A percentile compares a stretch with the other conserved stretches of the same genome.
Evolutionary conservation across 1,284 basidiomycete genomes (phyloP).

Genomic region (Schizophyllum amplum): DNA sequence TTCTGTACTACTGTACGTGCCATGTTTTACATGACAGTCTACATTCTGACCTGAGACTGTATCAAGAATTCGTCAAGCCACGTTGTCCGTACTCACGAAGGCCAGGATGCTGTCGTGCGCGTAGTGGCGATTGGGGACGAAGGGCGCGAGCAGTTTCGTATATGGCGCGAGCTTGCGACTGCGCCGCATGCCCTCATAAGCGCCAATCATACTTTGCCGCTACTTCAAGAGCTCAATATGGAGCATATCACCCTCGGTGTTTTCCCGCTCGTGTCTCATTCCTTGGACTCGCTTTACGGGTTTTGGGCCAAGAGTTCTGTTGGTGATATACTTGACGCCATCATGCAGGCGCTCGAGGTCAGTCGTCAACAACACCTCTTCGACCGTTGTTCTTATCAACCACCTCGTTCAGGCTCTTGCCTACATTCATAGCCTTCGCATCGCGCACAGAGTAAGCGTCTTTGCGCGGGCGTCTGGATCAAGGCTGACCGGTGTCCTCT

Average conservation of each 20-base stretch:
- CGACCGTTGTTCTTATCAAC: neutral
- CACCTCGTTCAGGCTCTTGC: conserved; percentile 11
- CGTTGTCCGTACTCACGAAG: conserved; percentile 14
- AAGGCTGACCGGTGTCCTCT: neutral
- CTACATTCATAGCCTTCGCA: conserved; percentile 15
- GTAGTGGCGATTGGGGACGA: conserved; percentile 15
- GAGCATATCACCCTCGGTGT: conserved; percentile 22
- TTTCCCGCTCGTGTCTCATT: conserved; percentile 19
- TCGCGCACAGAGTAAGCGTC: conserved; percentile 18
- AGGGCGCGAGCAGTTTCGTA: conserved; percentile 17
- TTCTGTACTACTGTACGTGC: too few relatives aligned
- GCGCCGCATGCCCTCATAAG: conserved; percentile 12
- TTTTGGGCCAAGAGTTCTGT: conserved; percentile 19
- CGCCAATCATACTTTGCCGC: conserved; percentile 20
- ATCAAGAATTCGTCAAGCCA: conserved; percentile 15
- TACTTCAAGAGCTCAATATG: conserved; percentile 19
- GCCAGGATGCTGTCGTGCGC: conserved; percentile 16
- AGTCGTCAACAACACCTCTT: neutral
- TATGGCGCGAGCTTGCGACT: conserved; percentile 16
- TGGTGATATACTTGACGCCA: conserved; percentile 22
- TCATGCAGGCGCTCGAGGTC: conserved; percentile 23
- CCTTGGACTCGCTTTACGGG: conserved; percentile 8
- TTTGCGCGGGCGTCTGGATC: neutral
- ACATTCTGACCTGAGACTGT: too few relatives aligned
- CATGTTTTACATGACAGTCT: too few relatives aligned